Conservation (phyloP, 2,329 filamentous ascomycete genomes). For the Juglanconis juglandina region DNA sequence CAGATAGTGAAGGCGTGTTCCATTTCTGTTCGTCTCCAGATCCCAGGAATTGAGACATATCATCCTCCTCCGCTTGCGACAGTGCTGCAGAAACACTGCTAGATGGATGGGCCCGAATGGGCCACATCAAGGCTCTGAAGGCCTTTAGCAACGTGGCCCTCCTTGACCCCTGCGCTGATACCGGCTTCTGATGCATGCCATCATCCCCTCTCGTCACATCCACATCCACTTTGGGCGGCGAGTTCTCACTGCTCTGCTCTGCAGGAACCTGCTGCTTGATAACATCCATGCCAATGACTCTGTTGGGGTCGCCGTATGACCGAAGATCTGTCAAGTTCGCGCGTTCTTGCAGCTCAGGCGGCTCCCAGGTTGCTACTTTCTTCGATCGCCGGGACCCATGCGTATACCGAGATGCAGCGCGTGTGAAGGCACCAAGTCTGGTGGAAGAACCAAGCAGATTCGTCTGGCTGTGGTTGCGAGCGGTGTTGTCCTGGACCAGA, state of each 20-base stretch:
- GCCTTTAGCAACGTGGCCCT: background rate
- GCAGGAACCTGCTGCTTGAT: background rate
- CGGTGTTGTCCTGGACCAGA: background rate
- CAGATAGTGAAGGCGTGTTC: no score
- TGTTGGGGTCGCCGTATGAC: background rate
- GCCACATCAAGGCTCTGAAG: background rate
- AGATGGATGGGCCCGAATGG: background rate
- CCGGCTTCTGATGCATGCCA: background rate
- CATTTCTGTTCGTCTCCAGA: no score
- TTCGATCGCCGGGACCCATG: conserved; percentile 8
- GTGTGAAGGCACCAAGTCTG: background rate
- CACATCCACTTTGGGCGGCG: background rate
- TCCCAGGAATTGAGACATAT: no score
- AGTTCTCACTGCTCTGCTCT: background rate
- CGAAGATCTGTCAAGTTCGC: conserved; percentile 2
- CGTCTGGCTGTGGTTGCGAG: background rate
- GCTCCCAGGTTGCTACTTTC: conserved; percentile 1
- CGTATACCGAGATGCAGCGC: background rate
- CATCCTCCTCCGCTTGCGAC: no score
- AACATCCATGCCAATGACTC: background rate
- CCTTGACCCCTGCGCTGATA: background rate
- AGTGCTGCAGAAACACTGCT: no score
- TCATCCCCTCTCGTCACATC: no score
- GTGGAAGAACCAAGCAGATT: background rate
- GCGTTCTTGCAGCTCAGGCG: background rate